Percentiles rank a stretch among this genome's conserved stretches.
Conservation (phyloP, 2,329 filamentous ascomycete species). For the Mycosphaerella arachidis region DNA sequence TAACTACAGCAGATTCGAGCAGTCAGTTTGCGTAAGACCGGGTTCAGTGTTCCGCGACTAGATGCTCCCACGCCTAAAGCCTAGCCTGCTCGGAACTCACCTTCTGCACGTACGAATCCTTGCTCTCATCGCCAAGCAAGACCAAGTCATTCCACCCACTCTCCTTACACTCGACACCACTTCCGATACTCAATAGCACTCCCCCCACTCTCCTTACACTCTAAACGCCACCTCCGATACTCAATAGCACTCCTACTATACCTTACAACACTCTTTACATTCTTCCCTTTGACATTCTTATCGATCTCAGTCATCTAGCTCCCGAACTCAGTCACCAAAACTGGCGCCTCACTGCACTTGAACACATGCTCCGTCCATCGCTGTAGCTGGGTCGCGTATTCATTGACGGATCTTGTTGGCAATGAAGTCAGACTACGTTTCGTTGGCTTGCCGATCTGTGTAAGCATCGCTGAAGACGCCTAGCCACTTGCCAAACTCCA, state of each 20-base stretch:
- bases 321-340: slow-evolving; percentile 6
- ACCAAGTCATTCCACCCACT: neutral
- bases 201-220: no score
- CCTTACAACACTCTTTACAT: slow-evolving; percentile 4
- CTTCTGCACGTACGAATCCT: neutral
- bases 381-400: slow-evolving; percentile 50
- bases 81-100: neutral
- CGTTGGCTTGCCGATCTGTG: slow-evolving; percentile 45
- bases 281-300: slow-evolving; percentile 8
- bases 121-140: neutral
- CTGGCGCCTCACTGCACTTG: neutral
- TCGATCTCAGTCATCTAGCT: slow-evolving; percentile 10
- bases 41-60: no score
- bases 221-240: no score
- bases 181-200: no score
- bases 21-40: neutral
- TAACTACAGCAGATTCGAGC: neutral
- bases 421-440: slow-evolving; percentile 51
- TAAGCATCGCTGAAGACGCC: slow-evolving; percentile 33
- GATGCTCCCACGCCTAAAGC: neutral
- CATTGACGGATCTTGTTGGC: slow-evolving; percentile 31
- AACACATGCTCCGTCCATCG: slow-evolving; percentile 29
- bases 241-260: neutral
- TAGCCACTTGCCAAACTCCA: slow-evolving; percentile 13
- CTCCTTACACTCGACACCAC: no score